Percentiles rank a stretch among this genome's conserved stretches.
Conservation (phyloP, 805 yeast species). For the Metschnikowia vanudenii region DNA sequence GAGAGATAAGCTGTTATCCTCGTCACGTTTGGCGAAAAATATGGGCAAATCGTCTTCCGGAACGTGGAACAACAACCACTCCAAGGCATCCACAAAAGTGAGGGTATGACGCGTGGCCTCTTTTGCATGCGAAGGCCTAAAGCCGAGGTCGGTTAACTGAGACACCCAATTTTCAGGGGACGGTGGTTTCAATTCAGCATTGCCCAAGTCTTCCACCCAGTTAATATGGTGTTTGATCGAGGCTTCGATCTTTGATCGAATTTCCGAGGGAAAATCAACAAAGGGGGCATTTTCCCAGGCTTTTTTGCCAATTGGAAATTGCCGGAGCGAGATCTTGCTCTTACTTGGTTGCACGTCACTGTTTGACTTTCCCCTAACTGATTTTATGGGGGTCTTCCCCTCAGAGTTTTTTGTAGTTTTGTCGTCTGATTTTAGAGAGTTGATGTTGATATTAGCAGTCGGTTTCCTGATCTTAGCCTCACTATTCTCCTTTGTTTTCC, state of each 20-base stretch:
- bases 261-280: slow-evolving; percentile 63
- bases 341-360: background rate
- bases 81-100: slow-evolving; percentile 53
- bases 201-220: slow-evolving; percentile 43
- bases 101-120: slow-evolving; percentile 67
- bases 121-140: slow-evolving; percentile 61
- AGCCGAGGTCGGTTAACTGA: slow-evolving; percentile 43
- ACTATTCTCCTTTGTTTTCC: slow-evolving; percentile 44
- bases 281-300: slow-evolving; percentile 72
- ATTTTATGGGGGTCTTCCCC: no score
- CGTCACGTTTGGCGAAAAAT: slow-evolving; percentile 53
- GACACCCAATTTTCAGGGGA: slow-evolving; percentile 13
- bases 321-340: slow-evolving; percentile 5
- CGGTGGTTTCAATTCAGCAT: background rate
- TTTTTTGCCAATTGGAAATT: slow-evolving; percentile 44
- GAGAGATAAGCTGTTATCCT: slow-evolving; percentile 57
- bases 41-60: slow-evolving; percentile 93
- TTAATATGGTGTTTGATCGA: slow-evolving; percentile 55
- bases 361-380: no score
- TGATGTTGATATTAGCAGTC: slow-evolving; percentile 29
- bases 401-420: background rate
- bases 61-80: slow-evolving; percentile 81
- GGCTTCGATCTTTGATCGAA: slow-evolving; percentile 61
- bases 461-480: slow-evolving; percentile 51
- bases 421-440: background rate